Conservation (phyloP, 2,329 filamentous ascomycete genomes). For the Lachnellula cervina region DNA sequence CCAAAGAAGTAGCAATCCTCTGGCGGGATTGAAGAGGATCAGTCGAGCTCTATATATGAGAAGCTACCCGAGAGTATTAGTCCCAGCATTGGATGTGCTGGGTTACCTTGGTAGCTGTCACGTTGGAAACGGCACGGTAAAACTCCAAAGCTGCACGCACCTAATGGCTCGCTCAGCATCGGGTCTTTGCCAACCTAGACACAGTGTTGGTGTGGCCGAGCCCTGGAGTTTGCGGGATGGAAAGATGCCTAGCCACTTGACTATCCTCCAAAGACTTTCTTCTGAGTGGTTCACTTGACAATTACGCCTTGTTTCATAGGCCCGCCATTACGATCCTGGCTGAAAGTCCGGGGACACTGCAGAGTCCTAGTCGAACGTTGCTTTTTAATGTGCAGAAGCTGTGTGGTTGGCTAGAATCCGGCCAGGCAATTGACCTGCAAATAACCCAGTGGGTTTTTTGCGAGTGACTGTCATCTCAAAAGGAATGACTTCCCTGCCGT, state of each 20-base stretch:
- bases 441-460: neutral
- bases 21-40: neutral
- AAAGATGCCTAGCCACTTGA: neutral
- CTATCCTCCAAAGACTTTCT: neutral
- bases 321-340: neutral
- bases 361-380: slow-evolving; percentile 1
- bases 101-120: neutral
- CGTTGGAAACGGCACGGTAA: neutral
- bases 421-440: neutral
- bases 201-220: neutral
- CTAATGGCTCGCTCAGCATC: neutral
- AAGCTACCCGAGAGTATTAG: neutral
- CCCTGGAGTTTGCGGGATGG: neutral
- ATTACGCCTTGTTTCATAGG: neutral
- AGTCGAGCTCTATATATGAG: slow-evolving; percentile 1
- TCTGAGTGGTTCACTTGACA: neutral
- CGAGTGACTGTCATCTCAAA: neutral
- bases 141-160: neutral
- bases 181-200: neutral
- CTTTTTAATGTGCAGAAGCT: slow-evolving; percentile 1
- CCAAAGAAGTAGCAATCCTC: neutral
- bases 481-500: neutral
- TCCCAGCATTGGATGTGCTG: neutral
- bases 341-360: neutral
- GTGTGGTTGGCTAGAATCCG: neutral